Base-by-base conservation (phyloP, 108 stramenopile genomes). In the Skeletonema potamos region DNA sequence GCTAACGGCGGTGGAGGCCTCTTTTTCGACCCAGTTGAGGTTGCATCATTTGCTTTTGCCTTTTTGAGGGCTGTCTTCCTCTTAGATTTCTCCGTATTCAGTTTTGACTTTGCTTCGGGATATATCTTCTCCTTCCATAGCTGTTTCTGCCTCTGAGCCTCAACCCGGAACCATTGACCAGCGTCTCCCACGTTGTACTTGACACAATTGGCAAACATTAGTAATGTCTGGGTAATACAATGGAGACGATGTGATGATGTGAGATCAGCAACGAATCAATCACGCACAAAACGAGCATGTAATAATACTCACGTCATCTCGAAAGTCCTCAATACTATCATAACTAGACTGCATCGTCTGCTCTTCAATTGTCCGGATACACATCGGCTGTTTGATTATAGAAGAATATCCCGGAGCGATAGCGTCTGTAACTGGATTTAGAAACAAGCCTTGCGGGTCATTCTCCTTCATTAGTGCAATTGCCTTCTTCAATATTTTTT, bases 341-440 rank as follows among this genome's bases (percentile, higher is more conserved):
- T 95, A 95, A 17, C 44, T 64, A 28, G 86, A 84, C 17, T 79
- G 58, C 62, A 84, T 83, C 55, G 86, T 81, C 62, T 94, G 91
- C 18, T 82, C 65, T 73, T 91, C 87, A 83, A 95, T 92, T 18
- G 76, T 85, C 15, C 76, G 80, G 58, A 95, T 87, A 54, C 89
- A 91, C 89, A 95, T 95, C 12, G 91, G 91, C 29, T 87, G 84
- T 71, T 84, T 80, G 55, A 95, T 91, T 22, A 95, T 71, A 24
- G 74, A 82, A 71, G 79, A 83, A 64, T 95, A 95, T 17, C 72
- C 90, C 27, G 94, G 94, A 12, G 94, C 94, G 66, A 95, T 92
- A 12, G 58, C 88, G 68, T 95, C 94, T n/a, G 94, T 90, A 15
- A 95, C 94, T 61, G 91, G 94, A 63, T 95, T 90, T 26, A 90